Conservation (phyloP, 2,329 filamentous ascomycete genomes). For the Pestalotiopsis sp. region DNA sequence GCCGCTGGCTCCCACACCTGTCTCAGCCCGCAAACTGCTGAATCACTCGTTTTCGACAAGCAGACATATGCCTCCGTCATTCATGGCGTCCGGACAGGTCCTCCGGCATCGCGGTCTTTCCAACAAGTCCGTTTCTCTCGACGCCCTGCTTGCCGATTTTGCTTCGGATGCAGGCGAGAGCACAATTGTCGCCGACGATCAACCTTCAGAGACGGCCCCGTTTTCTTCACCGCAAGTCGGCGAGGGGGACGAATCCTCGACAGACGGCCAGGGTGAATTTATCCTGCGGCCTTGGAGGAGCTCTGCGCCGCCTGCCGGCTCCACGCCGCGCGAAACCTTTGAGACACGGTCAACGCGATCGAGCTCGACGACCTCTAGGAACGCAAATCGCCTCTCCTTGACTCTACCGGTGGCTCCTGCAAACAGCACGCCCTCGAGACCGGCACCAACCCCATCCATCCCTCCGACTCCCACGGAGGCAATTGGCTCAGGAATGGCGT, state of each 20-base stretch:
- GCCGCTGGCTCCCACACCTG: slow-evolving; percentile 13
- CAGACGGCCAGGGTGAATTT: slow-evolving; percentile 18
- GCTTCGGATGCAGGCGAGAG: slow-evolving; percentile 18
- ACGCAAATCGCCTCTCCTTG: slow-evolving; percentile 60
- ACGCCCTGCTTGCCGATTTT: slow-evolving; percentile 25
- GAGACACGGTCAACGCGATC: slow-evolving; percentile 52
- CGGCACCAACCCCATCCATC: slow-evolving; percentile 44
- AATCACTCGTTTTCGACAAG: slow-evolving; percentile 7
- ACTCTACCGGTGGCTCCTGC: slow-evolving; percentile 63
- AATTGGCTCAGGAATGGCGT: slow-evolving; percentile 35
- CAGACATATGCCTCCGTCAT: slow-evolving; percentile 19
- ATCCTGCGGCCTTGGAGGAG: slow-evolving; percentile 26
- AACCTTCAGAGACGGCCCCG: slow-evolving; percentile 13
- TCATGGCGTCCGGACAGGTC: slow-evolving; percentile 30
- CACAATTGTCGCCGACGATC: slow-evolving; percentile 16
- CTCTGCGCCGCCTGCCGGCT: slow-evolving; percentile 36
- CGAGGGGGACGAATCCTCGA: slow-evolving; percentile 15
- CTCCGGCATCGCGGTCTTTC: slow-evolving; percentile 23
- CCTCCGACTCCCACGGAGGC: slow-evolving; percentile 54
- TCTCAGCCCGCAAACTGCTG: slow-evolving; percentile 8
- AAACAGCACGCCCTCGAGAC: slow-evolving; percentile 52
- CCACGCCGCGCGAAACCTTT: slow-evolving; percentile 40
- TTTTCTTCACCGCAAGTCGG: slow-evolving; percentile 18
- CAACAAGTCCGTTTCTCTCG: slow-evolving; percentile 24
- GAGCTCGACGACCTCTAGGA: slow-evolving; percentile 54